These are phyloP conservation scores for Massariosphaeria phaeospora DNA, from an alignment of 495 filamentous ascomycete genomes.

Conservation along the genomic window DNA sequence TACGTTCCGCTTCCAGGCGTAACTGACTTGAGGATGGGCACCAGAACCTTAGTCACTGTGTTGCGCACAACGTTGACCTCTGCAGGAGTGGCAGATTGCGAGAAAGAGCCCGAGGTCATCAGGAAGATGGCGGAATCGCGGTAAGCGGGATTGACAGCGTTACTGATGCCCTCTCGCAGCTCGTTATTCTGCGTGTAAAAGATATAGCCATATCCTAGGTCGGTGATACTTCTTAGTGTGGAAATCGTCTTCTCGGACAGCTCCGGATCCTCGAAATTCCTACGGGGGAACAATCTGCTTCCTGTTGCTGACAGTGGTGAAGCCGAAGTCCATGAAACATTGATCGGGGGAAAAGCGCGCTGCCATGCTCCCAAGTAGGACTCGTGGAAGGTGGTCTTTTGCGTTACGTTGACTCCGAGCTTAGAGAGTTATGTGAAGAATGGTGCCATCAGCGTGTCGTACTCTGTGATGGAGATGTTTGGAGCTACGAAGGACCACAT, in stretches of 20 bases:
- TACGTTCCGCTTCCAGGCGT: slow-evolving; percentile 37
- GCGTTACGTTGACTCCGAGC: not conserved
- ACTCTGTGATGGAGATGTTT: slow-evolving; percentile 1
- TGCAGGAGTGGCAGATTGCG: not conserved
- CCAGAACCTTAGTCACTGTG: not conserved
- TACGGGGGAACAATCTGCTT: slow-evolving; percentile 5
- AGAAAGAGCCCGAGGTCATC: not conserved
- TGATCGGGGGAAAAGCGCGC: not conserved
- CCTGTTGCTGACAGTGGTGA: not conserved
- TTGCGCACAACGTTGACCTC: not conserved
- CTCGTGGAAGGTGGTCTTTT: not conserved
- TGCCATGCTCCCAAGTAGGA: slow-evolving; percentile 2
- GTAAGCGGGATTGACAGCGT: slow-evolving; percentile 7
- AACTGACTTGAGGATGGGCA: not conserved
- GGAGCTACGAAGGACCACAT: slow-evolving; percentile 15
- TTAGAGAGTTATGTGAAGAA: slow-evolving; percentile 4
- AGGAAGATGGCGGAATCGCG: not conserved
- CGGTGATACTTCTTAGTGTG: not conserved
- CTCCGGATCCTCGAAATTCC: slow-evolving; percentile 2
- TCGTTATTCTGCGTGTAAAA: not conserved
- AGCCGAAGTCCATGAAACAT: not conserved
- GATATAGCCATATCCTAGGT: not conserved
- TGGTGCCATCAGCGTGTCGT: slow-evolving; percentile 3
- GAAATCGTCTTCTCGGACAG: slow-evolving; percentile 4
- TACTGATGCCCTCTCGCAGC: not conserved